A percentile compares a stretch with the other conserved stretches of the same genome.
Conservation (phyloP, 1,139 yeast genomes). For the Pichia sp. region DNA sequence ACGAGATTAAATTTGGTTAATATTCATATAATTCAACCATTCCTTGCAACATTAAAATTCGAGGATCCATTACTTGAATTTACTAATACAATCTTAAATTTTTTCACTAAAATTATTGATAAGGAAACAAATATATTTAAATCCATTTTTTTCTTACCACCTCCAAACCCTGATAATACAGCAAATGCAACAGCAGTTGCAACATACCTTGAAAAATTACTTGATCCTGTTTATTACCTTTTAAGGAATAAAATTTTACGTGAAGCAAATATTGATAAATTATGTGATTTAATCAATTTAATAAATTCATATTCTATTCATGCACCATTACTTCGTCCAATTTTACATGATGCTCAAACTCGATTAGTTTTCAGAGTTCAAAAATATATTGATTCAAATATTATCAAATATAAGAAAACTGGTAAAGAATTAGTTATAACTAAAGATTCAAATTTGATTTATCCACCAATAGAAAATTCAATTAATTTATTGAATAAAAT, state of each 20-base stretch:
- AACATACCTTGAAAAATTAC: conserved; percentile 49
- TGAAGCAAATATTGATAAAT: conserved; percentile 55
- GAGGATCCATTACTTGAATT: conserved; percentile 39
- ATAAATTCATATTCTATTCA: conserved; percentile 44
- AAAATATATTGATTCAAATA: conserved; percentile 58
- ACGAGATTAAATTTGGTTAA: conserved; percentile 43
- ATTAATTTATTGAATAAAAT: conserved; percentile 67
- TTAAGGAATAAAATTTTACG: conserved; percentile 59
- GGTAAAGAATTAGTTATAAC: conserved; percentile 56
- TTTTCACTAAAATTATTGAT: conserved; percentile 48
- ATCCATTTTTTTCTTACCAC: conserved; percentile 38
- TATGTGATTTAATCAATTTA: conserved; percentile 72
- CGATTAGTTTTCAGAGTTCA: conserved; percentile 75
- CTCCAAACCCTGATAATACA: conserved; percentile 21
- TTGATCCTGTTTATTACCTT: conserved; percentile 69
- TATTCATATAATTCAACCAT: conserved; percentile 37
- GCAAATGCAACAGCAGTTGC: conserved; percentile 30
- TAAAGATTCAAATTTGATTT: conserved; percentile 31
- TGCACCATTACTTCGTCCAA: conserved; percentile 55
- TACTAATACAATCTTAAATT: conserved; percentile 53
- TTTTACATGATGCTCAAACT: conserved; percentile 70
- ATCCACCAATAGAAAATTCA: conserved; percentile 70
- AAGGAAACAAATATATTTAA: conserved; percentile 57
- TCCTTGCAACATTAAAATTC: conserved; percentile 28
- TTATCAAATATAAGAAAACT: conserved; percentile 59